These are phyloP conservation scores for Coleophoma crateriformis DNA, from an alignment of 2,329 filamentous ascomycete genomes.

Conservation along the genomic window DNA sequence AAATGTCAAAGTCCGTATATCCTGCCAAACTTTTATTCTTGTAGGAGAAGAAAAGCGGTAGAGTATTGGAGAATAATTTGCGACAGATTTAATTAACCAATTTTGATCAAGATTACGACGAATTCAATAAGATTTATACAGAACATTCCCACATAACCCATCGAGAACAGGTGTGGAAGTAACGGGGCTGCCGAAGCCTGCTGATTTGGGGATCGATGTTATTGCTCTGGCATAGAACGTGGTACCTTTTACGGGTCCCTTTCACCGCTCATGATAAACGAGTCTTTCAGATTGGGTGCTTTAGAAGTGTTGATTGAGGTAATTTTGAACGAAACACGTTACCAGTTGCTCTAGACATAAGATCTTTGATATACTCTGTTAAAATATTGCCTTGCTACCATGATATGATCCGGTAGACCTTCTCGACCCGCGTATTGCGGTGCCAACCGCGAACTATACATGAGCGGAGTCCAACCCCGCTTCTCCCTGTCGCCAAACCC, in stretches of 20 bases:
- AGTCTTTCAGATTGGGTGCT: no score
- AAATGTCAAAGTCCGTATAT: background rate
- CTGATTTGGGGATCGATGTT: background rate
- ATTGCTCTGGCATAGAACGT: background rate
- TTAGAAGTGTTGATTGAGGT: no score
- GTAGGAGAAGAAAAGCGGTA: background rate
- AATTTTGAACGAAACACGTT: no score
- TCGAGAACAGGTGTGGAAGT: background rate
- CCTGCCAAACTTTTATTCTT: background rate
- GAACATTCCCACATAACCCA: background rate
- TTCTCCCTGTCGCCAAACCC: background rate
- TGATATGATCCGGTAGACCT: background rate
- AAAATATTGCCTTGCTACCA: no score
- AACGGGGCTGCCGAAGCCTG: background rate
- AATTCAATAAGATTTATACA: background rate
- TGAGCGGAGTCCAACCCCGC: background rate
- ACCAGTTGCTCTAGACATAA: no score
- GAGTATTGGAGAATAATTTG: background rate
- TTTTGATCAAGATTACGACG: background rate
- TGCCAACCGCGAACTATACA: background rate
- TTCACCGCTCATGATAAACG: no score
- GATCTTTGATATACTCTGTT: no score
- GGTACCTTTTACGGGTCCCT: background rate
- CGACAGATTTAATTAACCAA: background rate
- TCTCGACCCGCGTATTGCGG: background rate